Evolutionary conservation across 495 filamentous ascomycete genomes (phyloP), one percentile per base, ranked within the genome.

Genomic region (Neurospora hispaniola): DNA sequence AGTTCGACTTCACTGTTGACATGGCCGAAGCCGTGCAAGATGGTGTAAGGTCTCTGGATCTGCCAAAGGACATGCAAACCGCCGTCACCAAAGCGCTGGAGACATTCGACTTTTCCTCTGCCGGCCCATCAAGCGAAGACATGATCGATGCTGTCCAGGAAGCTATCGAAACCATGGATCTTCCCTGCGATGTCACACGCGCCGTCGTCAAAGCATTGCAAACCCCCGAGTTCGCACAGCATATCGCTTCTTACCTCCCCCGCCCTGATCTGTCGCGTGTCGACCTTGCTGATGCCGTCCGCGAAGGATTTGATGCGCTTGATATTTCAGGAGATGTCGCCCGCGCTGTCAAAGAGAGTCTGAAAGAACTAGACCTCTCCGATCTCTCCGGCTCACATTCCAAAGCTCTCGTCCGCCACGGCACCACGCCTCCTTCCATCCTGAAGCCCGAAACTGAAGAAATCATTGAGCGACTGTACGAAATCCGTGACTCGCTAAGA

Each of bases 401-500:
- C 54, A 66, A 35, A 18, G 54, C 54, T 35, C 31, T 66, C 1
- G 14, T 73, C 75, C 2, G 76, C 78, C 8, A 69, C 76, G 8
- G 69, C 75, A 0, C 75, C 79, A 6, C 73, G 35, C 43, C 42
- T 40, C 18, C 66, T 14, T 70, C 71, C 2, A 39, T 73, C 40
- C 31, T 69, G 39, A 73, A 69, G 27, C 54, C 54, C 27, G 54
- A 66, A 66, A 66, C 54, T 1, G 69, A 70, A 35, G 62, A 73
- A 12, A 70, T 73, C n/a, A 35, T 71, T 12, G 71, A 89, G 23
- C 89, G 88, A 4, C 85, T 98, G 23, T 88, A 92, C 38, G 91
- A 92, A 38, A 86, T 97, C 59, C 86, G 93, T 76, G 87, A 92
- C 14, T 86, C 86, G 27, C 91, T 97, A 87, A 89, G 88, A 54